Evolutionary conservation across 2,329 filamentous ascomycete species (phyloP), one percentile per base, ranked within the genome.

Genomic region (Phialophora expanda): DNA sequence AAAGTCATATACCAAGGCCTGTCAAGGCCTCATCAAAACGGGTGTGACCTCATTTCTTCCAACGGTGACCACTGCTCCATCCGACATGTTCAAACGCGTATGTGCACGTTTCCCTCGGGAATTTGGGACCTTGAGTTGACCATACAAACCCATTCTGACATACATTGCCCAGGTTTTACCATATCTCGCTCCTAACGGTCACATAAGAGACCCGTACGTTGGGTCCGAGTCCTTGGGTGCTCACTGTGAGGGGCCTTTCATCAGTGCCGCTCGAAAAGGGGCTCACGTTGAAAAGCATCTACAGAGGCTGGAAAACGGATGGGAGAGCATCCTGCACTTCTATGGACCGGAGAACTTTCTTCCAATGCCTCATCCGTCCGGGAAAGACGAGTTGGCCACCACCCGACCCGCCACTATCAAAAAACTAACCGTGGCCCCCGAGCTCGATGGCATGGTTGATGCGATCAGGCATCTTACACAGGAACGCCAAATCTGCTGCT

Each of bases 261-360:
- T 86, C 3, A 78, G 82, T 66, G 79, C 82, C 1, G 74, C 75
- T 3, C 85, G 85, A 71, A 83, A 83, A 71, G 84, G 84, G 41
- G 83, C 83, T 5, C 83, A 86, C 72, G 91, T 90, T 74, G 80
- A 84, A 20, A 85, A 88, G 64, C 89, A 95, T 17, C 83, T 97
- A 54, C 86, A 84, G 48, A 79, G 81, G 65, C 11, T 38, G 34
- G 34, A 17, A 38, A 0, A 38, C 4, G 34, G 34, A 38, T 38
- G 34, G 34, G 34, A 38, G 34, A 38, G 34, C 34, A 38, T 38
- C 34, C 34, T 38, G 34, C 12, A 38, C 34, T 38, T 38, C 34
- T 38, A 38, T 38, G 34, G 34, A 38, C 34, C 34, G 34, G 34
- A 38, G 34, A 38, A 38, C 34, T 38, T 38, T 38, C 34, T 38